A percentile compares a stretch with the other conserved stretches of the same genome.
phyloP scores from a whole-genome alignment of 108 stramenopile genomes.

The Licmophora abbreviata region DNA sequence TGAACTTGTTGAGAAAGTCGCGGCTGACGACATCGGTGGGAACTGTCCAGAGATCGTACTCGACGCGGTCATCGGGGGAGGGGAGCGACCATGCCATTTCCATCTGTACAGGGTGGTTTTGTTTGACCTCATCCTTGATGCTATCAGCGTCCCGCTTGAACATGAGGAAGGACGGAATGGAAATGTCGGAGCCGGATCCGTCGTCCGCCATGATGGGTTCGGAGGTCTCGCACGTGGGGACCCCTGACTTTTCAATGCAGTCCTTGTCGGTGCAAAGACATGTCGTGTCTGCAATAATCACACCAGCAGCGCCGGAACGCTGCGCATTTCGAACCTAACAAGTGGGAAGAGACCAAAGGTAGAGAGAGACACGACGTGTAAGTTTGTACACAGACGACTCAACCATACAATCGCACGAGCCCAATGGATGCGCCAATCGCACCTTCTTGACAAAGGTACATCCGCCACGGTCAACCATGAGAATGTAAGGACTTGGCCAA shows the following conservation, averaged over 20 bases:
- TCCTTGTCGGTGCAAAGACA: conserved; percentile 68
- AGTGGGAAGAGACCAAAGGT: too few species aligned
- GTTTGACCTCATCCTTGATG: conserved; percentile 44
- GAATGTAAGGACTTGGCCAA: conserved; percentile 75
- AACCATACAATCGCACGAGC: too few species aligned
- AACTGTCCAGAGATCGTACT: conserved; percentile 82
- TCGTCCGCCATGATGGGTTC: conserved; percentile 98
- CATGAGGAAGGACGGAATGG: conserved; percentile 82
- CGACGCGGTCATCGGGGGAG: conserved; percentile 76
- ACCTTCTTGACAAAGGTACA: conserved; percentile 92
- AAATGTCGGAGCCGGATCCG: conserved; percentile 86
- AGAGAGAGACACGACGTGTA: too few species aligned
- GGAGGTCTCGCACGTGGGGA: conserved; percentile 36
- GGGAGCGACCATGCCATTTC: conserved; percentile 87
- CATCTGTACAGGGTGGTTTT: conserved; percentile 51
- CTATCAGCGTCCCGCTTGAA: conserved; percentile 70
- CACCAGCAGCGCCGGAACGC: conserved; percentile 81
- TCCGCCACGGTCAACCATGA: conserved; percentile 89
- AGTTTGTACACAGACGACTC: too few species aligned
- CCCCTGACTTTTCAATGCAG: conserved; percentile 7
- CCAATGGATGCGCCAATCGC: too few species aligned
- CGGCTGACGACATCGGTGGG: conserved; percentile 52
- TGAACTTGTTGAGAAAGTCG: conserved; percentile 72
- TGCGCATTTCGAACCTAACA: conserved; percentile 73
- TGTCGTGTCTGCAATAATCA: conserved; percentile 86